Base-by-base conservation (phyloP, 176 grass and related monocot species). In the Cenchrus purpureus region DNA sequence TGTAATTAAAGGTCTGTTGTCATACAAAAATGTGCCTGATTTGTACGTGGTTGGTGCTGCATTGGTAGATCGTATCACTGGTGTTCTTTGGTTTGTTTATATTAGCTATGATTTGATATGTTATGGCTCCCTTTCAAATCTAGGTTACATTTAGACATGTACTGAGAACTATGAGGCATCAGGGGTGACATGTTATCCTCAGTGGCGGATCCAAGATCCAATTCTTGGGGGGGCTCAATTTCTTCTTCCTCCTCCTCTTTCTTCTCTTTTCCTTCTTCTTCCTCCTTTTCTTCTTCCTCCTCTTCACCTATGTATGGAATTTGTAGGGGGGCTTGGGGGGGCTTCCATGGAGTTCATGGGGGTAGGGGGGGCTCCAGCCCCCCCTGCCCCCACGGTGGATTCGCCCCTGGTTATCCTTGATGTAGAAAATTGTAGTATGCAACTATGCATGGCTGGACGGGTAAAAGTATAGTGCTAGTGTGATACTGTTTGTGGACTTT, bases 71-170 rank as follows among this genome's bases (percentile, higher is more conserved):
- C 16, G 40, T 74, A 37, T 34, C 16, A 51, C 5, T 63, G n/a
- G 4, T 37, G 29, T 59, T 17, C 6, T 10, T 74, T 45, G 4
- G 20, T 59, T 57, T 70, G 48, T 4, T 22, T 43, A 1, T 45
- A 12, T 44, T 16, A 45, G 12, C 42, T 52, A 29, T 40, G 37
- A 37, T 52, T 15, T 40, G 37, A 37, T 37, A 37, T 59, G 37
- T 40, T 63, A 56, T 73, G 14, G 19, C 37, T 60, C 58, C 61
- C 10, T 20, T 42, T 70, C 48, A 78, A 17, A 49, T 64, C 45
- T 71, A 82, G n/a, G 45, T 71, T 46, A 57, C 5, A 13, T 57
- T 29, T 60, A 15, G 40, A 82, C 52, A 71, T 78, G 11, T 78
- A 8, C 14, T 44, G 57, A 62, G 20, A 37, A 40, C 42, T 76